These are phyloP conservation scores for Leptographium galeiforme DNA, from an alignment of 2,329 filamentous ascomycete genomes.

Conservation along the genomic window DNA sequence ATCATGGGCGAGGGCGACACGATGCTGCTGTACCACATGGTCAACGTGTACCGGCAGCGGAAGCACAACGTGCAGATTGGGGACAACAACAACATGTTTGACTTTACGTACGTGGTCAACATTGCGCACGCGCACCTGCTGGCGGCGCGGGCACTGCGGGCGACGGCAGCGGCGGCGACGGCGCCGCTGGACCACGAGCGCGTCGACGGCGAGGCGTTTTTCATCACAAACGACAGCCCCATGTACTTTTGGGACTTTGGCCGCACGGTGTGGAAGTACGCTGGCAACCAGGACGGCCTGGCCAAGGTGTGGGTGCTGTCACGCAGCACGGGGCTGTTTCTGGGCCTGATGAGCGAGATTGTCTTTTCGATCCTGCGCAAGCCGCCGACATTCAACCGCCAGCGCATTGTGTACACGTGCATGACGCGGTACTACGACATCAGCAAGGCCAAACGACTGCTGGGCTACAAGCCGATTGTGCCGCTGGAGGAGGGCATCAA, in stretches of 20 bases:
- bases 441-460: constrained; percentile 54
- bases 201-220: constrained; percentile 75
- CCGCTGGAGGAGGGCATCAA: constrained; percentile 50
- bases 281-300: constrained; percentile 37
- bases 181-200: constrained; percentile 57
- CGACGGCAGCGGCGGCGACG: constrained; percentile 39
- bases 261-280: constrained; percentile 58
- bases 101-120: constrained; percentile 53
- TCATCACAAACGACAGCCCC: constrained; percentile 81
- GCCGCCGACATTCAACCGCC: constrained; percentile 43
- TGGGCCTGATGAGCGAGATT: constrained; percentile 42
- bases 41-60: constrained; percentile 54
- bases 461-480: constrained; percentile 58
- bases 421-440: constrained; percentile 73
- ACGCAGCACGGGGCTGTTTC: constrained; percentile 33
- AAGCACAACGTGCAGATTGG: constrained; percentile 73
- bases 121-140: constrained; percentile 69
- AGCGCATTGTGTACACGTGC: constrained; percentile 51
- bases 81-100: constrained; percentile 47
- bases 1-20: constrained; percentile 87
- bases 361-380: constrained; percentile 34
- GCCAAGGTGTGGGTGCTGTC: constrained; percentile 42
- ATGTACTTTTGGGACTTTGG: constrained; percentile 88
- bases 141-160: constrained; percentile 59
- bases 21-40: constrained; percentile 58